Evolutionary conservation across 2,329 filamentous ascomycete species (phyloP).

Genomic region (Dothistroma pini): DNA sequence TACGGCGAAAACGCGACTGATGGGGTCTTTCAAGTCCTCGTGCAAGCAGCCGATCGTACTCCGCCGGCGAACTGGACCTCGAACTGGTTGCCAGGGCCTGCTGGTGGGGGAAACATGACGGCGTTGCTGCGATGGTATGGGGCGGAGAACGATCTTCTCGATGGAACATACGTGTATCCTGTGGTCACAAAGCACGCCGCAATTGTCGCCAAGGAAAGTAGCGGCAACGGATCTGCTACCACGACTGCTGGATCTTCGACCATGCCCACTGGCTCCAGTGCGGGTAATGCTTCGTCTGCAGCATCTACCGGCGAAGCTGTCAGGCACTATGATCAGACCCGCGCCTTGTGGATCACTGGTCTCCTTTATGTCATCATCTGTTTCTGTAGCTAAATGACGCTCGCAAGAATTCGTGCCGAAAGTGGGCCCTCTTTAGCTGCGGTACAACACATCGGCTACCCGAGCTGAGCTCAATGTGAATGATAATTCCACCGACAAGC

Average conservation of each 20-base stretch:
- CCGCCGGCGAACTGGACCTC: slow-evolving; percentile 23
- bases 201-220: slow-evolving; percentile 4
- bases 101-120: slow-evolving; percentile 9
- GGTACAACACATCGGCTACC: too few relatives aligned
- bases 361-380: too few relatives aligned
- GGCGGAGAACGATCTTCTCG: slow-evolving; percentile 9
- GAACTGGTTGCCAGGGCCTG: slow-evolving; percentile 21
- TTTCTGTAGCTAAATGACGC: too few relatives aligned
- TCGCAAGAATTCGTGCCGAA: too few relatives aligned
- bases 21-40: slow-evolving; percentile 16
- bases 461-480: too few relatives aligned
- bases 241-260: neutral
- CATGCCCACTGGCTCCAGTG: neutral
- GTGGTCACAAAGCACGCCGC: slow-evolving; percentile 9
- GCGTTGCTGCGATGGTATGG: slow-evolving; percentile 14
- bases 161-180: slow-evolving; percentile 17
- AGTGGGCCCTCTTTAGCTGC: too few relatives aligned
- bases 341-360: too few relatives aligned
- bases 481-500: too few relatives aligned
- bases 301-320: neutral
- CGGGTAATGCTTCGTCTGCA: neutral
- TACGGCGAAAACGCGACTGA: slow-evolving; percentile 12
- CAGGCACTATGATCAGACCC: too few relatives aligned
- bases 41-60: slow-evolving; percentile 16
- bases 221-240: neutral